Conservation (phyloP, 495 filamentous ascomycete species). For the Xylaria longipes region DNA sequence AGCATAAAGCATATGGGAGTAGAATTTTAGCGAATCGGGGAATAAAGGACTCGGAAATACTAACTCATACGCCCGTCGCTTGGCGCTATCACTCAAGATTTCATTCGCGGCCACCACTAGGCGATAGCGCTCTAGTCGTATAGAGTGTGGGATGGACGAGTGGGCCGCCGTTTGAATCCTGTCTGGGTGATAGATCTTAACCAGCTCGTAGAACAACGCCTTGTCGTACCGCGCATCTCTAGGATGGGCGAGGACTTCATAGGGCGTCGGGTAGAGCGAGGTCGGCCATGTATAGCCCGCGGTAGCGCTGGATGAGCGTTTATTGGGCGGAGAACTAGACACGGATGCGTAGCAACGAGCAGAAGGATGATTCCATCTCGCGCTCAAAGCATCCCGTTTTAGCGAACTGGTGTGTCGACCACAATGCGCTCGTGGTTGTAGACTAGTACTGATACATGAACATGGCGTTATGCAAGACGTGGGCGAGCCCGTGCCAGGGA, state of each 20-base stretch:
- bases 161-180: constrained; percentile 54
- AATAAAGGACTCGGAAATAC: too few species aligned
- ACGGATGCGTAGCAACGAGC: constrained; percentile 44
- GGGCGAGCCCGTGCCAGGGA: constrained; percentile 29
- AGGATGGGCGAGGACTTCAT: constrained; percentile 80
- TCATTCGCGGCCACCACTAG: constrained; percentile 85
- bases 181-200: constrained; percentile 96
- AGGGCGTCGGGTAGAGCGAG: constrained; percentile 73
- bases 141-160: constrained; percentile 58
- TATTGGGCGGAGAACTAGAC: constrained; percentile 29
- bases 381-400: background rate
- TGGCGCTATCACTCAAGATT: constrained; percentile 83
- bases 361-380: background rate
- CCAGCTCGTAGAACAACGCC: constrained; percentile 81
- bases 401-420: background rate
- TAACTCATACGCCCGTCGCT: constrained; percentile 86
- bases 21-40: too few species aligned
- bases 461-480: constrained; percentile 41
- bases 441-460: constrained; percentile 6
- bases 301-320: constrained; percentile 38
- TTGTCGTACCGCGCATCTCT: constrained; percentile 77
- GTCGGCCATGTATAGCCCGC: constrained; percentile 50
- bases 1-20: too few species aligned
- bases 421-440: background rate
- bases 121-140: constrained; percentile 83